Conservation (phyloP, 208 protist genomes). For the Sergeia podlipaevii region DNA sequence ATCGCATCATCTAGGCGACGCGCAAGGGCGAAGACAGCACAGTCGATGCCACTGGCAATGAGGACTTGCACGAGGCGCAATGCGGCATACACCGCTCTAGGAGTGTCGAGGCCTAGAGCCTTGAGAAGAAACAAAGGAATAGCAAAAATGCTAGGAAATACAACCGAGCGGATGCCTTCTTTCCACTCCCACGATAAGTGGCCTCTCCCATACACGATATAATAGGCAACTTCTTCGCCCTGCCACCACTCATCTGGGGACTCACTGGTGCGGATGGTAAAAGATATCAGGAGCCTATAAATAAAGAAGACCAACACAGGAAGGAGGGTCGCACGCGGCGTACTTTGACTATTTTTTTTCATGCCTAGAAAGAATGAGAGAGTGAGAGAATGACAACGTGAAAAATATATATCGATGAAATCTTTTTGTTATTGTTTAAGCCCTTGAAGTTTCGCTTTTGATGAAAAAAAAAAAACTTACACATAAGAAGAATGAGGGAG, state of each 20-base stretch:
- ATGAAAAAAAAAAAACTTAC: no score
- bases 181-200: constrained; percentile 84
- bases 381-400: no score
- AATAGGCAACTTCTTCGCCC: constrained; percentile 78
- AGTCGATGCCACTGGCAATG: constrained; percentile 42
- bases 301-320: constrained; percentile 17
- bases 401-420: no score
- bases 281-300: constrained; percentile 43
- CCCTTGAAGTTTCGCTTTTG: no score
- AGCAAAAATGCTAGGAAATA: constrained; percentile 63
- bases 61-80: constrained; percentile 41
- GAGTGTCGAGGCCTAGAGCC: constrained; percentile 41
- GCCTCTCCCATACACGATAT: constrained; percentile 70
- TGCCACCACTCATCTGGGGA: constrained; percentile 90
- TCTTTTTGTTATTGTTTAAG: no score
- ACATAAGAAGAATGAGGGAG: no score
- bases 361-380: no score
- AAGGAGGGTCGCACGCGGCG: no score
- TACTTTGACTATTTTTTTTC: no score
- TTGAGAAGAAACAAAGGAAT: constrained; percentile 54
- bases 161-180: constrained; percentile 60
- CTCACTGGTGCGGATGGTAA: constrained; percentile 45
- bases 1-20: constrained; percentile 16
- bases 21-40: constrained; percentile 21
- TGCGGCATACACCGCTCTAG: constrained; percentile 38